Evolutionary conservation across 2,329 filamentous ascomycete genomes (phyloP).

Genomic region (Cladobotryum mycophilum): DNA sequence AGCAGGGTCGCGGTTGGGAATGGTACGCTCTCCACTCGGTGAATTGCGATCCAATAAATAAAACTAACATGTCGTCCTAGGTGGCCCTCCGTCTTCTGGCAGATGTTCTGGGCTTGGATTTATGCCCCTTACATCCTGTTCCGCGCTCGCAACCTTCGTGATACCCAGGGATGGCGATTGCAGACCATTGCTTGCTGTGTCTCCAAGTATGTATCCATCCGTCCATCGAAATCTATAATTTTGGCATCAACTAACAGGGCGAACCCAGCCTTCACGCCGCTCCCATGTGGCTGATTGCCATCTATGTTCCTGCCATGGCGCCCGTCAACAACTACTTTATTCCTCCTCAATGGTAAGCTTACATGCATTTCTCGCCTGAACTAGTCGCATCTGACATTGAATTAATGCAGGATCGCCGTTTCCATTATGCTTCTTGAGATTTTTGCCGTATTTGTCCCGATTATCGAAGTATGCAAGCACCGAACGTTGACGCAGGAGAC

Average conservation of each 20-base stretch:
- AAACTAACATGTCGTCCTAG: conserved; percentile 21
- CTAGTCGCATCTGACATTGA: conserved; percentile 5
- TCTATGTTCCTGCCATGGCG: conserved; percentile 45
- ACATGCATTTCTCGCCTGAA: background rate
- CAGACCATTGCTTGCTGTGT: conserved; percentile 52
- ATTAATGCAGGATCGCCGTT: conserved; percentile 41
- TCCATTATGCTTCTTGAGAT: conserved; percentile 59
- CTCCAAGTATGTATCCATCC: conserved; percentile 32
- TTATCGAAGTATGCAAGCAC: conserved; percentile 47
- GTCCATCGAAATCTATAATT: background rate
- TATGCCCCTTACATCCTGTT: conserved; percentile 57
- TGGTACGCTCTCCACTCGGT: conserved; percentile 39
- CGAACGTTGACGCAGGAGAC: conserved; percentile 41
- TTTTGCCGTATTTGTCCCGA: conserved; percentile 57
- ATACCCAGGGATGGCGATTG: conserved; percentile 60
- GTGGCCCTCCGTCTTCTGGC: conserved; percentile 60
- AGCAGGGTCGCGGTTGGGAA: conserved; percentile 53
- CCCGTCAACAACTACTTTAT: conserved; percentile 49
- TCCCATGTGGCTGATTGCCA: conserved; percentile 60
- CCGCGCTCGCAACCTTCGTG: conserved; percentile 53
- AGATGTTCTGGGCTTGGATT: conserved; percentile 57
- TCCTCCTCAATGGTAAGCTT: conserved; percentile 55
- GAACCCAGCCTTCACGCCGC: conserved; percentile 52
- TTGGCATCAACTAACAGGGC: background rate
- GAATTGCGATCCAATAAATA: background rate